Conservation (phyloP, 2,329 filamentous ascomycete species). For the Fusarium pseudonygamai region DNA sequence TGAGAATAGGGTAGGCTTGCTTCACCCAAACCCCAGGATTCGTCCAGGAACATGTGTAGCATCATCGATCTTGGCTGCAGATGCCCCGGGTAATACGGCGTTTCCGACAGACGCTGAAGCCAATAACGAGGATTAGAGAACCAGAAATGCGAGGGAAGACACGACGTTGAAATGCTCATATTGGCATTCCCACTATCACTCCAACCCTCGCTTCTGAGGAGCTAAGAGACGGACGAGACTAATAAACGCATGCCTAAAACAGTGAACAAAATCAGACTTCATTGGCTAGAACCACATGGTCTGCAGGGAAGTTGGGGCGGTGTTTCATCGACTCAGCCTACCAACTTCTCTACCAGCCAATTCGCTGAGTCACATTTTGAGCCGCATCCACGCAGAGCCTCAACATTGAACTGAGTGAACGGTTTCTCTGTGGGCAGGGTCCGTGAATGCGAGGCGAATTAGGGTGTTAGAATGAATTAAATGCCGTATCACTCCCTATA, state of each 20-base stretch:
- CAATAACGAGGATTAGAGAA: no score
- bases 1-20: background rate
- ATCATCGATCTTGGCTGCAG: background rate
- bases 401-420: background rate
- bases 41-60: background rate
- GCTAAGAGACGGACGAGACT: background rate
- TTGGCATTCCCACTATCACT: background rate
- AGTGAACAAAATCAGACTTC: background rate
- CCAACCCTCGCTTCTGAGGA: background rate
- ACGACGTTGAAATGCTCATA: slow-evolving; percentile 2
- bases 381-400: background rate
- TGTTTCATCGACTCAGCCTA: background rate
- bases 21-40: background rate
- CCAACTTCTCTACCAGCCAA: background rate
- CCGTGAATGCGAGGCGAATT: background rate
- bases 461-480: background rate
- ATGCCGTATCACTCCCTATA: background rate
- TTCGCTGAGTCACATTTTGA: background rate
- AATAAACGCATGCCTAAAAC: background rate
- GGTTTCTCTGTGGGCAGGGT: background rate
- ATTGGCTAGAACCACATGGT: background rate
- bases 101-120: background rate
- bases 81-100: background rate
- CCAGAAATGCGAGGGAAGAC: background rate
- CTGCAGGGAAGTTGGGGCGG: background rate